Conservation (phyloP, 2,329 filamentous ascomycete genomes). For the Penicillium sp. region DNA sequence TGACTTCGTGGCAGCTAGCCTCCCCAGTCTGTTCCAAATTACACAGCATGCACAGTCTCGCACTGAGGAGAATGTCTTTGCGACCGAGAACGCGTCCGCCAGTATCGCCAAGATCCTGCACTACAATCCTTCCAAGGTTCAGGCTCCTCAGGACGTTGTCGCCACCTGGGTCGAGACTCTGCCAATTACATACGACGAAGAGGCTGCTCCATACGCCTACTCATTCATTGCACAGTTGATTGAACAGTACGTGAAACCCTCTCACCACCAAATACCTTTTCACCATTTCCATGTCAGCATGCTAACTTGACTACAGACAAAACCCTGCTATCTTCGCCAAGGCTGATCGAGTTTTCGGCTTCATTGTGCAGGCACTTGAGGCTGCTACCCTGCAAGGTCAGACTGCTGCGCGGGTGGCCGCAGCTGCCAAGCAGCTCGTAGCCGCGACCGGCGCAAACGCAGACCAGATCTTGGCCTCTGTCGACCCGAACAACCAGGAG, state of each 20-base stretch:
- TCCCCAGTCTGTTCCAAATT: slow-evolving; percentile 82
- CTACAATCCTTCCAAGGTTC: slow-evolving; percentile 77
- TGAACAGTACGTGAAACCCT: slow-evolving; percentile 72
- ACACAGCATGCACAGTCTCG: slow-evolving; percentile 79
- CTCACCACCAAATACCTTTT: too few relatives aligned
- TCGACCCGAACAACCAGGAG: slow-evolving; percentile 78
- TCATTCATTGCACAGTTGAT: slow-evolving; percentile 89
- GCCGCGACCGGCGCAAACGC: slow-evolving; percentile 73
- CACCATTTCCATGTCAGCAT: neutral
- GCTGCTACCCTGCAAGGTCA: slow-evolving; percentile 86
- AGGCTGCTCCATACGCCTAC: slow-evolving; percentile 95
- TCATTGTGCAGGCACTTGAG: slow-evolving; percentile 85
- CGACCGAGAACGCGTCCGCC: slow-evolving; percentile 95
- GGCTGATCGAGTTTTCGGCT: slow-evolving; percentile 78
- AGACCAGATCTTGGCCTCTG: slow-evolving; percentile 70
- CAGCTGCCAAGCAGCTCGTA: slow-evolving; percentile 76
- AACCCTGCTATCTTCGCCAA: slow-evolving; percentile 78
- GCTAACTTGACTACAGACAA: slow-evolving; percentile 60
- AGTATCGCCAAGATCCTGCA: slow-evolving; percentile 96
- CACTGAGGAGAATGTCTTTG: slow-evolving; percentile 91
- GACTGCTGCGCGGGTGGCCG: slow-evolving; percentile 74
- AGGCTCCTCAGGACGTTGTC: slow-evolving; percentile 73
- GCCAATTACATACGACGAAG: slow-evolving; percentile 91
- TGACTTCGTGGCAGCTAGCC: slow-evolving; percentile 77
- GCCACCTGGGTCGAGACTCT: slow-evolving; percentile 88